Conservation (phyloP, 129 eudicot genomes). For the Centella asiatica region DNA sequence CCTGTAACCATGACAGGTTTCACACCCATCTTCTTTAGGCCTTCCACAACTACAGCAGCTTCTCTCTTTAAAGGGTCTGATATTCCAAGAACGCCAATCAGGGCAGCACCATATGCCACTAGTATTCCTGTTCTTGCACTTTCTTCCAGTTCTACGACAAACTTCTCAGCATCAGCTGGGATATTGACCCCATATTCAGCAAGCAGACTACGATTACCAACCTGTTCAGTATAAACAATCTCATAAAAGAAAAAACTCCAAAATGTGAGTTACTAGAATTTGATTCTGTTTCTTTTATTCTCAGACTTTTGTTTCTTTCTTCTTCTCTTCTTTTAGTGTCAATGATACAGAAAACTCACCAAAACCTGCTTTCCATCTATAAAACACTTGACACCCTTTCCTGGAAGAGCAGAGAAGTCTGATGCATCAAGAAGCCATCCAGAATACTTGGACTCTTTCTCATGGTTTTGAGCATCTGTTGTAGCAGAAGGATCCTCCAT, state of each 20-base stretch:
- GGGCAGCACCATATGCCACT: conserved; percentile 50
- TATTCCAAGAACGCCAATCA: conserved; percentile 80
- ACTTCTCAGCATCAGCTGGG: conserved; percentile 45
- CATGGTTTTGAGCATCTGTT: conserved; percentile 29
- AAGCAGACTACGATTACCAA: conserved; percentile 82
- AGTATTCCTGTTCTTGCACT: conserved; percentile 84
- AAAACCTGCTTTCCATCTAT: conserved; percentile 55
- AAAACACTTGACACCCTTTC: conserved; percentile 75
- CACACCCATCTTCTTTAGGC: conserved; percentile 87
- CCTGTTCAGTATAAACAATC: conserved; percentile 35
- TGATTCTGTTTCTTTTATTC: not conserved
- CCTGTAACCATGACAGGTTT: conserved; percentile 93
- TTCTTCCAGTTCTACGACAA: conserved; percentile 81
- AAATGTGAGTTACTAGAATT: not conserved
- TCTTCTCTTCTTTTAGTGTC: not conserved
- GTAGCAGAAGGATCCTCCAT: conserved; percentile 54
- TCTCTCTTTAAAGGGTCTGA: conserved; percentile 96
- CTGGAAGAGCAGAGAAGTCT: conserved; percentile 82
- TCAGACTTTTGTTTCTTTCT: not conserved
- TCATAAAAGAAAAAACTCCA: conserved; percentile 12
- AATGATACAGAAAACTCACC: conserved; percentile 39
- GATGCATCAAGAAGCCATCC: conserved; percentile 80
- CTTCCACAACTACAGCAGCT: conserved; percentile 89
- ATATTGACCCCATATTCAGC: conserved; percentile 50
- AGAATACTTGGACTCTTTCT: conserved; percentile 36